Evolutionary conservation across 2,329 filamentous ascomycete genomes (phyloP).

Genomic region (Cytospora piceicola): DNA sequence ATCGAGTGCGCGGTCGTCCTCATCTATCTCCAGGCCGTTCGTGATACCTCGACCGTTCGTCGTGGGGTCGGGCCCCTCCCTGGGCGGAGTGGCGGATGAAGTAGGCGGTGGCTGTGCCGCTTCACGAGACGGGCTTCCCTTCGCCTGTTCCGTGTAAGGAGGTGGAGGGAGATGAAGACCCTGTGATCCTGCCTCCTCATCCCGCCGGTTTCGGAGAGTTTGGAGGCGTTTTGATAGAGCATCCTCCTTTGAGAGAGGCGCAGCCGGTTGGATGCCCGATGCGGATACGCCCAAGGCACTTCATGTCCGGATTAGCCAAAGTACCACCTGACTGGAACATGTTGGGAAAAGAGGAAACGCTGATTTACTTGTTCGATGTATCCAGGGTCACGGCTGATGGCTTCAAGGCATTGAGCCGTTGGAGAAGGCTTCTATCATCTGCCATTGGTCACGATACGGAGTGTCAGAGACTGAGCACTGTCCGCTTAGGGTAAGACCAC

Average conservation of each 20-base stretch:
- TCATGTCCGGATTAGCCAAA: slow-evolving; percentile 24
- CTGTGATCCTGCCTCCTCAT: slow-evolving; percentile 17
- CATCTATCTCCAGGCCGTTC: neutral
- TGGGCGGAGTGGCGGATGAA: neutral
- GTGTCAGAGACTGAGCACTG: neutral
- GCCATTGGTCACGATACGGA: slow-evolving; percentile 21
- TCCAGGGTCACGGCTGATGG: slow-evolving; percentile 43
- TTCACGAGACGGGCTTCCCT: neutral
- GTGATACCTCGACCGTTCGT: neutral
- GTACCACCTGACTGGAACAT: slow-evolving; percentile 1
- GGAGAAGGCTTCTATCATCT: slow-evolving; percentile 52
- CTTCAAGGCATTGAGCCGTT: slow-evolving; percentile 59
- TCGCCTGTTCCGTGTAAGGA: slow-evolving; percentile 19
- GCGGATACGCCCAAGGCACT: slow-evolving; percentile 37
- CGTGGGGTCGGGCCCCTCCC: neutral
- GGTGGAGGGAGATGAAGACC: slow-evolving; percentile 20
- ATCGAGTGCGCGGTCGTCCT: slow-evolving; percentile 52
- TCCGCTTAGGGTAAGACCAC: slow-evolving; percentile 4
- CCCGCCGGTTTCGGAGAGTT: slow-evolving; percentile 50
- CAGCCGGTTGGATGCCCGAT: slow-evolving; percentile 47
- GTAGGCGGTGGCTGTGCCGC: slow-evolving; percentile 3
- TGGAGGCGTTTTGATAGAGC: slow-evolving; percentile 56
- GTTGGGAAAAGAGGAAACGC: neutral
- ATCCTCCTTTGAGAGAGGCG: slow-evolving; percentile 53
- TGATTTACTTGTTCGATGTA: slow-evolving; percentile 46